These are phyloP conservation scores for Colletotrichum tropicicola DNA, from an alignment of 2,329 filamentous ascomycete genomes.

Conservation along the genomic window DNA sequence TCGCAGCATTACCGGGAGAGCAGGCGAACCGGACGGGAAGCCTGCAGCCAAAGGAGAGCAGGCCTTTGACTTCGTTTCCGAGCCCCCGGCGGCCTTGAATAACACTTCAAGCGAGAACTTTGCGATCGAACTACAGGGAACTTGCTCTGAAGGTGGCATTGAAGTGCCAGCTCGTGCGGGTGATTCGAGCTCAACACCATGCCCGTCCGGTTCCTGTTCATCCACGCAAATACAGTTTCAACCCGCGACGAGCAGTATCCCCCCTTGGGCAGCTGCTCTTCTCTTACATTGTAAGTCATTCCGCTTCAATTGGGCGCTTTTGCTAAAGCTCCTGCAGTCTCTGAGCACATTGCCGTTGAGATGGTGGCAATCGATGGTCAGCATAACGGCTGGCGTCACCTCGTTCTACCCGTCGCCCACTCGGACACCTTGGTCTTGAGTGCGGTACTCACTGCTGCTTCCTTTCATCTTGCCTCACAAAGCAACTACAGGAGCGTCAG, in stretches of 20 bases:
- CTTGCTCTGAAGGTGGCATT: too few species aligned
- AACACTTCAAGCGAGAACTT: too few species aligned
- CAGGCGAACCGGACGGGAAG: too few species aligned
- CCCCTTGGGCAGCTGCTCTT: not conserved
- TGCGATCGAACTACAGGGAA: too few species aligned
- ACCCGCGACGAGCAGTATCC: not conserved
- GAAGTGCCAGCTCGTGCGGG: too few species aligned
- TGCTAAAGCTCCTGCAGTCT: too few species aligned
- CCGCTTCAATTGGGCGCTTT: too few species aligned
- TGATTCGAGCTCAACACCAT: too few species aligned
- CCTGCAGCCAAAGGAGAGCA: too few species aligned
- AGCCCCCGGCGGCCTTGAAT: too few species aligned
- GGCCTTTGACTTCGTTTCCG: too few species aligned
- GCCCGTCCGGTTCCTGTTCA: not conserved
- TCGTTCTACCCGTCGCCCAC: slow-evolving; percentile 33
- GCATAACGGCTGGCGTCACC: slow-evolving; percentile 34
- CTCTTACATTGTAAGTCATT: not conserved
- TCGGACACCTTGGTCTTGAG: slow-evolving; percentile 24
- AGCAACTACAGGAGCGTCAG: rapidly evolving
- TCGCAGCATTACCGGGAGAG: too few species aligned
- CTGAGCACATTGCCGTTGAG: slow-evolving; percentile 31
- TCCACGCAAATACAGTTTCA: not conserved
- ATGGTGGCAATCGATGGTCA: slow-evolving; percentile 35
- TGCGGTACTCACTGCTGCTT: slow-evolving; percentile 22
- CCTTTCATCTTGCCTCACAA: slow-evolving; percentile 7